Base-by-base conservation (phyloP, 2,329 filamentous ascomycete genomes). In the Curvularia hawaiiensis region DNA sequence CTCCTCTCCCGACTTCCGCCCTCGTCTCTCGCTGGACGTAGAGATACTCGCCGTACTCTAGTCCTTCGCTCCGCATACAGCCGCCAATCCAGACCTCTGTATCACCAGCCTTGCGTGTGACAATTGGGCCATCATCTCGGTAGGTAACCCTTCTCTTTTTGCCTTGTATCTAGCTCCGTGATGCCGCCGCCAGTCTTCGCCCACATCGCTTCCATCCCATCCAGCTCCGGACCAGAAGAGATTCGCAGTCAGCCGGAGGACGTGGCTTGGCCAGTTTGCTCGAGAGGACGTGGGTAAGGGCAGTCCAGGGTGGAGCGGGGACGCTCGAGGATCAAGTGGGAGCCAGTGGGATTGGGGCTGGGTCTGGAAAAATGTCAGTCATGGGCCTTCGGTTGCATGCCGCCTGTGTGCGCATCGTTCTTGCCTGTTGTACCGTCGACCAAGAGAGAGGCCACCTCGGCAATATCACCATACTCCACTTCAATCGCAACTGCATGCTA, bases 41-140 rank as follows among this genome's bases (percentile, higher is more conserved):
- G 70, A 69, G 65, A 66, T 67, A 64, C 65, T 66, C 67, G 60
- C 66, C 60, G 58, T 63, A 59, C 62, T 58, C 68, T 52, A 57
- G 63, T 77, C 62, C 76, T 75, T 76, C 75, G 77, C 78, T 78
- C 74, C 74, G 64, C 73, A 71, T 68, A 74, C 75, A 75, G 74
- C 70, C 44, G 56, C 55, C 62, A 39, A 54, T 35, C 61, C 60
- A 62, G 59, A 61, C 67, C 65, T 58, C 62, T 65, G 65, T 58
- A 63, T 56, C 59, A 63, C 60, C 65, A 66, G 67, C 66, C 63
- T 71, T 62, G 68, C 70, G 68, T 63, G 65, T 72, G 67, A 55
- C 52, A 38, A 47, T 51, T 50, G 50, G 33, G 22, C 38, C 20
- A 55, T 46, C 41, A 50, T 53, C 59, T 65, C 60, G 69, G 72